Percentiles rank a stretch among this genome's conserved stretches.
These are phyloP conservation scores for Penicillium goetzii DNA, from an alignment of 495 filamentous ascomycete species.

Conservation along the genomic window DNA sequence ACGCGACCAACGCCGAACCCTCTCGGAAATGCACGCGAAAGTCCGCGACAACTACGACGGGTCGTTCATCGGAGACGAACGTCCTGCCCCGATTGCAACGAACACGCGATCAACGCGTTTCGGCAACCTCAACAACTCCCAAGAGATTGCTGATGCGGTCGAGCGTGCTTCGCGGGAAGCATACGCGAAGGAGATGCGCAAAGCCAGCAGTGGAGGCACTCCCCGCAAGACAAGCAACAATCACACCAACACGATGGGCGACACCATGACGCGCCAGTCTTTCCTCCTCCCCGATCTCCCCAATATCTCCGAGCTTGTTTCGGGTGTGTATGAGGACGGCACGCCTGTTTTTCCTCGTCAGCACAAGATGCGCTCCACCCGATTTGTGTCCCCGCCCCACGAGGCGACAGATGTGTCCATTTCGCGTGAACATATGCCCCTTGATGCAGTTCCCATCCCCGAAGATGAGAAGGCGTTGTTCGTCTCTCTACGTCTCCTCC, in stretches of 20 bases:
- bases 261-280: slow-evolving; percentile 56
- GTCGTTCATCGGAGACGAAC: slow-evolving; percentile 54
- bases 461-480: slow-evolving; percentile 71
- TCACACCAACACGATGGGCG: slow-evolving; percentile 35
- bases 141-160: slow-evolving; percentile 51
- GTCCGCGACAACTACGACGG: slow-evolving; percentile 59
- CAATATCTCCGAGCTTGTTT: slow-evolving; percentile 73
- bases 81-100: slow-evolving; percentile 51
- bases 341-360: slow-evolving; percentile 64
- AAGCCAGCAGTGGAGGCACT: slow-evolving; percentile 24
- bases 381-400: slow-evolving; percentile 56
- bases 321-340: slow-evolving; percentile 67
- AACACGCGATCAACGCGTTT: slow-evolving; percentile 62
- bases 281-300: slow-evolving; percentile 70
- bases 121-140: slow-evolving; percentile 46
- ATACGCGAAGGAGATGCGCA: slow-evolving; percentile 42
- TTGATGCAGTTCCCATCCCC: slow-evolving; percentile 67
- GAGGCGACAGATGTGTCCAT: slow-evolving; percentile 44
- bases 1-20: slow-evolving; percentile 46
- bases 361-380: slow-evolving; percentile 54
- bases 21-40: slow-evolving; percentile 59
- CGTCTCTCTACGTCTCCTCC: slow-evolving; percentile 66
- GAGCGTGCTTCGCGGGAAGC: slow-evolving; percentile 49
- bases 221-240: slow-evolving; percentile 29
- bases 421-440: slow-evolving; percentile 50